Base-by-base conservation (phyloP, 2,329 filamentous ascomycete species). In the Talaromyces pinophilus region DNA sequence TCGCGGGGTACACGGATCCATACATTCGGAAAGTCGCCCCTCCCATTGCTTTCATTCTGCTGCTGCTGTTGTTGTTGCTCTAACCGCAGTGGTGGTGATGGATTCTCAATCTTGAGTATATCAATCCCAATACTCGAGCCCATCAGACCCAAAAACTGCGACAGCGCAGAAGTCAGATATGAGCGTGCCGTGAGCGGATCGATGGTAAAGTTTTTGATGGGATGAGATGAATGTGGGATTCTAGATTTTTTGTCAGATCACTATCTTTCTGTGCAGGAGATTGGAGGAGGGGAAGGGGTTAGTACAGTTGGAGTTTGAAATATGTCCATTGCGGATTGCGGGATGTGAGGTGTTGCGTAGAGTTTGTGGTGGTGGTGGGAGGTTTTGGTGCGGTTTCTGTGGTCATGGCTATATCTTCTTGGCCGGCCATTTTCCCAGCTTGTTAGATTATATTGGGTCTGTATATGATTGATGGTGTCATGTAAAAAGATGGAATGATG, bases 111-210 rank as follows among this genome's bases (percentile, higher is more conserved):
- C 55, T 82, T 81, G 15, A 83, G 71, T 40, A 84, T 81, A 65
- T 84, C 82, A 60, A 84, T 75, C 2, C 80, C 71, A 46, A 84
- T 82, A 15, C 81, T 75, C 2, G 81, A 80, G 17, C 82, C 82
- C 3, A 77, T 76, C 7, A 83, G 66, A 1, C 82, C 82, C 54
- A 83, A 78, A 70, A 81, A 83, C 71, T 82, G 81, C 22, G 78
- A 77, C 0, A 84, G 75, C 1, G 82, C 82, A 50, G 81, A 75
- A 59, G 76, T 78, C 60, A 84, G 77, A 69, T 82, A 76, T 33
- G 79, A 79, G 66, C 78, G 78, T 28, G 79, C 76, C n/a, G 81
- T 82, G 67, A 83, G 76, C n/a, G 78, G 71, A 69, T 84, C 82
- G 35, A 82, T 71, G 50, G 74, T 57, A 61, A 33, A 30, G 1